Percentiles rank a stretch among this genome's conserved stretches.
These are phyloP conservation scores for Rhododendron mucronatum DNA, from an alignment of 148 eudicot genomes.

Conservation along the genomic window DNA sequence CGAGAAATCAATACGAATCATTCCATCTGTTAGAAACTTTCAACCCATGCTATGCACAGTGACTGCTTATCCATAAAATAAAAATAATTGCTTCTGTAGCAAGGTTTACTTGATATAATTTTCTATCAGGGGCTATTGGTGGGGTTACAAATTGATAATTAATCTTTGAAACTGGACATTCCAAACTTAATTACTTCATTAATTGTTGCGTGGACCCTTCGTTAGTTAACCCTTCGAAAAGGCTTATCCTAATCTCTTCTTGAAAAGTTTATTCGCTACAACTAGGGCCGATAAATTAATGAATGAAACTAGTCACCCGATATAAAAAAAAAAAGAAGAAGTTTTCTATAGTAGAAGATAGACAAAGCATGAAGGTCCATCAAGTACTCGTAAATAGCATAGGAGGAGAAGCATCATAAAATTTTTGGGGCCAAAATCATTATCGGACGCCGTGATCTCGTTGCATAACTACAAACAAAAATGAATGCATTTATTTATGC, in stretches of 20 bases:
- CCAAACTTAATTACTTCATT: background rate
- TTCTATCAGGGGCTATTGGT: background rate
- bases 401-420: too few species aligned
- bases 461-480: too few species aligned
- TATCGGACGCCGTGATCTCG: too few species aligned
- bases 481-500: too few species aligned
- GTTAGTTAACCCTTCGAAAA: background rate
- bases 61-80: background rate
- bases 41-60: background rate
- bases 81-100: background rate
- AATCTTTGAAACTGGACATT: background rate
- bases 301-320: background rate
- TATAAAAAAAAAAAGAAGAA: too few species aligned
- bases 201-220: background rate
- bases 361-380: too few species aligned
- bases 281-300: background rate
- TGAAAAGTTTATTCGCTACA: background rate
- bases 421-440: too few species aligned
- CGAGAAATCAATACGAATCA: background rate
- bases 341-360: too few species aligned
- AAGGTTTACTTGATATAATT: background rate
- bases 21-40: background rate
- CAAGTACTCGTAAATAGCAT: too few species aligned
- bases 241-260: background rate
- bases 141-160: background rate